Evolutionary conservation across 2,329 filamentous ascomycete species (phyloP), one percentile per base, ranked within the genome.

Genomic region (Xylariaceae sp.): DNA sequence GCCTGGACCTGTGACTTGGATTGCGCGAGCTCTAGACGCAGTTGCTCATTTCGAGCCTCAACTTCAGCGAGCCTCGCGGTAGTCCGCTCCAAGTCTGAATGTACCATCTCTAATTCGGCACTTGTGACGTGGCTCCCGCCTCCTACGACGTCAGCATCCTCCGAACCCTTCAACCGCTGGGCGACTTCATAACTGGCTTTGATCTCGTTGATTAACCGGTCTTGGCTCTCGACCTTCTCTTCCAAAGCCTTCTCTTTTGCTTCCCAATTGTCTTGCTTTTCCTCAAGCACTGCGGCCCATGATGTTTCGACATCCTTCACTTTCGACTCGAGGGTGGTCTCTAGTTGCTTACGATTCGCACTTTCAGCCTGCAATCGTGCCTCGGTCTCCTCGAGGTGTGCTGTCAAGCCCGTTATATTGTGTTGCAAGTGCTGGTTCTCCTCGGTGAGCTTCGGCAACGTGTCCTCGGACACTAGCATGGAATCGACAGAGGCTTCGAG

Each of bases 111-210:
- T 55, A 99, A 79, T 71, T 99, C 94, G 12, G 92, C 94, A 64
- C 84, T 89, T 3, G 88, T 88, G 48, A 94, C 88, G 53, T 86
- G 82, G 30, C 80, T 82, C 22, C 80, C 78, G 26, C 77, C 77
- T 16, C 67, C 72, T 22, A 81, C 80, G 16, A 76, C 73, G 18
- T 87, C 84, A 9, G 74, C 74, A 49, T 83, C 81, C 32, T 87
- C 86, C 13, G 84, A 83, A 61, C 85, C 86, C 48, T 86, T 92
- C 47, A 99, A 77, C 47, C 94, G 83, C 70, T 97, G 92, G 43
- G 89, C 94, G 51, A 99, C 94, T 71, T 99, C 94, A 68, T 96
- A 96, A 74, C 86, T 96, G 22, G 94, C 94, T 73, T 96, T 97
- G 68, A 97, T 84, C 70, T 99, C 95, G 67, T 88, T 96, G 62